Conservation (phyloP, 352 stramenopile species). For the Aphanomyces stellatus region DNA sequence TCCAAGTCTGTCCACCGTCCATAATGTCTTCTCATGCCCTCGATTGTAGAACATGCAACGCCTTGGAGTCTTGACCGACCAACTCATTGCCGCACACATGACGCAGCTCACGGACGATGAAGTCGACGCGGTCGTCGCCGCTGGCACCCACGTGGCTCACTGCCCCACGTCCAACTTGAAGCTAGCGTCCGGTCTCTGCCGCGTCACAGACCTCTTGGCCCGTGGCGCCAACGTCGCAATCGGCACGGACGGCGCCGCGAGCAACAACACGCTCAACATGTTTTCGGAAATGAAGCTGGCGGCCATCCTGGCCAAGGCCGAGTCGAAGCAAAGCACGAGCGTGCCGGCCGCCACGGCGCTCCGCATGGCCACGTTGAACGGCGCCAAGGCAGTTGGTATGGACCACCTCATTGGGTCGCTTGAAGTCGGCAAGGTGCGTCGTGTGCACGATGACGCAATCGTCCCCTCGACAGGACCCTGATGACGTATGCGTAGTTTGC, state of each 20-base stretch:
- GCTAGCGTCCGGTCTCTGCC: conserved; percentile 77
- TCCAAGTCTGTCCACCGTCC: conserved; percentile 24
- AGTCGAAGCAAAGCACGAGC: conserved; percentile 51
- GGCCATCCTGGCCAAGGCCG: conserved; percentile 74
- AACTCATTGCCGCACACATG: conserved; percentile 75
- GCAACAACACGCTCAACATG: conserved; percentile 89
- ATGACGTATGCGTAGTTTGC: conserved; percentile 29
- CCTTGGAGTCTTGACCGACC: conserved; percentile 59
- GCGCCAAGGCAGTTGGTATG: conserved; percentile 73
- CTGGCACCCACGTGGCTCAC: conserved; percentile 67
- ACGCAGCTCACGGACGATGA: conserved; percentile 78
- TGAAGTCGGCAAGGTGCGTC: conserved; percentile 55
- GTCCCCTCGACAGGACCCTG: background rate
- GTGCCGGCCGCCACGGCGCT: conserved; percentile 51
- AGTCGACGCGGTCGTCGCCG: conserved; percentile 50
- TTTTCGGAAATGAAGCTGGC: conserved; percentile 84
- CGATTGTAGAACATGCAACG: conserved; percentile 58
- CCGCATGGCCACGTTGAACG: conserved; percentile 86
- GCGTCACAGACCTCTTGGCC: conserved; percentile 61
- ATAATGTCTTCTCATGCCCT: background rate
- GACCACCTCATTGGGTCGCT: conserved; percentile 77
- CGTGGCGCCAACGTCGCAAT: conserved; percentile 79
- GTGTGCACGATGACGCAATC: background rate
- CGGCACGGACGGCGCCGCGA: conserved; percentile 77
- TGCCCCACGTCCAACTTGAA: conserved; percentile 88